Evolutionary conservation across 352 stramenopile species (phyloP).

Genomic region (Pythium vanterpoolii): DNA sequence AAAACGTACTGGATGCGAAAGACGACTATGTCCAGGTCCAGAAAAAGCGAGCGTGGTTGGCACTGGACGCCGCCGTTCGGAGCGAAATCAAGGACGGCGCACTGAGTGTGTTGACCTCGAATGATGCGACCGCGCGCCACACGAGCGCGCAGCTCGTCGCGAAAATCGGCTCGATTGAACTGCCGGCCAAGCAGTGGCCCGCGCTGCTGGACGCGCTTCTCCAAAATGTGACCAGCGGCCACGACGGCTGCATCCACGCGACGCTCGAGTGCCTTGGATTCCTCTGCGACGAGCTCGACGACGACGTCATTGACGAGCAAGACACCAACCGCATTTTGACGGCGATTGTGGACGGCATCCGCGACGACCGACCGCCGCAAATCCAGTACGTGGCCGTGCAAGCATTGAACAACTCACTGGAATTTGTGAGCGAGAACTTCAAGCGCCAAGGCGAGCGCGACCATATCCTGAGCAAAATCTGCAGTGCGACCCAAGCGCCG

Average conservation of each 20-base stretch:
- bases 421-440: slow-evolving; percentile 96
- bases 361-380: slow-evolving; percentile 70
- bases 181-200: slow-evolving; percentile 94
- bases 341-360: slow-evolving; percentile 96
- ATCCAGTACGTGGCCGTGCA: slow-evolving; percentile 92
- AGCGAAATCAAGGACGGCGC: slow-evolving; percentile 78
- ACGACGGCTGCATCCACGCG: slow-evolving; percentile 90
- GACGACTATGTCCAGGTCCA: slow-evolving; percentile 77
- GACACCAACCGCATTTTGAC: slow-evolving; percentile 96
- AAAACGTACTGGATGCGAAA: slow-evolving; percentile 86
- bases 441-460: slow-evolving; percentile 93
- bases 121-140: slow-evolving; percentile 63
- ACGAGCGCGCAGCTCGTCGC: slow-evolving; percentile 91
- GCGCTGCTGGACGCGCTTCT: slow-evolving; percentile 90
- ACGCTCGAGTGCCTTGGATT: slow-evolving; percentile 86
- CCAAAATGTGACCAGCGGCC: slow-evolving; percentile 87
- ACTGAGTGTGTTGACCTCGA: slow-evolving; percentile 58
- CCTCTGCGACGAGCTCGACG: slow-evolving; percentile 78
- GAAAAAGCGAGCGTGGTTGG: slow-evolving; percentile 77
- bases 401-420: slow-evolving; percentile 93
- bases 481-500: slow-evolving; percentile 91
- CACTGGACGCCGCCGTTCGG: slow-evolving; percentile 63
- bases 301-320: slow-evolving; percentile 65
- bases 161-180: slow-evolving; percentile 93
- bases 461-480: slow-evolving; percentile 96